Base-by-base conservation (phyloP, 208 protist genomes). In the Trypanosoma lewisi region DNA sequence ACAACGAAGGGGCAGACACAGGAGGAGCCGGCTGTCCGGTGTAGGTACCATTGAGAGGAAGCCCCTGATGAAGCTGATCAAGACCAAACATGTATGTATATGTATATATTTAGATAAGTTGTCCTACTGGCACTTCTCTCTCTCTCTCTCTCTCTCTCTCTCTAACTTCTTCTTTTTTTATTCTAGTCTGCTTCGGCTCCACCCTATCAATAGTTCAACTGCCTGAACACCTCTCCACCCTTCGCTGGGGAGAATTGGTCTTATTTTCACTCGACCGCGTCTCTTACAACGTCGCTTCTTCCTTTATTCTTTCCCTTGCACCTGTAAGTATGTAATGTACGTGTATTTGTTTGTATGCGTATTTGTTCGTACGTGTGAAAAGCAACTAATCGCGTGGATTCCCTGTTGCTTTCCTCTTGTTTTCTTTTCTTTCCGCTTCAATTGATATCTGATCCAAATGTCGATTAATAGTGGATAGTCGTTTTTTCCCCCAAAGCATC, bases 11-110 rank as follows among this genome's bases (percentile, higher is more conserved):
- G 25, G 30, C 28, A 31, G 50, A 14, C 11, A 16, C 34, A 44
- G 33, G 0, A 19, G 55, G 42, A 7, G n/a, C n/a, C n/a, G n/a
- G n/a, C n/a, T n/a, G n/a, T n/a, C n/a, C n/a, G n/a, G 14, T 54
- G 2, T 21, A 17, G 19, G 52, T 23, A 16, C 6, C 52, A 39
- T 11, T 21, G 21, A 30, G 21, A 19, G 54, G 9, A 62, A 62
- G 55, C 12, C 14, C 19, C 8, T 57, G 51, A 12, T 27, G 59
- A 42, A 41, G 25, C 27, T 55, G 39, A 33, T 56, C 23, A 3
- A 28, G 14, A n/a, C 31, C 41, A 62, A 52, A 41, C 66, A 72
- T 63, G 19, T 45, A 8, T 50, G 19, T 48, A 33, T 53, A n/a
- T n/a, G n/a, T n/a, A n/a, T n/a, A n/a, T n/a, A n/a, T n/a, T n/a